These are phyloP conservation scores for Crithidia expoeki DNA, from an alignment of 208 protist species.

Conservation along the genomic window DNA sequence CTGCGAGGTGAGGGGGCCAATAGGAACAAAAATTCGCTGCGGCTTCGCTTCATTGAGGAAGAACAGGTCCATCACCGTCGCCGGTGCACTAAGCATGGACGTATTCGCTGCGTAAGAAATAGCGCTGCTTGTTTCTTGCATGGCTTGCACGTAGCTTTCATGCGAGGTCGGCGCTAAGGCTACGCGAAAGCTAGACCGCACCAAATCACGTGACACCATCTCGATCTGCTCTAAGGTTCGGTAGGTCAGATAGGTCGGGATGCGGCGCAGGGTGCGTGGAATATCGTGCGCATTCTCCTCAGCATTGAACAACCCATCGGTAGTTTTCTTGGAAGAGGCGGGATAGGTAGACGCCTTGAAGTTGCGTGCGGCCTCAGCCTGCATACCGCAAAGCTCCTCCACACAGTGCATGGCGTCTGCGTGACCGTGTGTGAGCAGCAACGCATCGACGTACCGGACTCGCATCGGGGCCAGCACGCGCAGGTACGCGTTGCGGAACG, in stretches of 20 bases:
- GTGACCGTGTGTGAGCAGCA: slow-evolving; percentile 91
- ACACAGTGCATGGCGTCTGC: slow-evolving; percentile 83
- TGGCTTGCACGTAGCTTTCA: slow-evolving; percentile 4
- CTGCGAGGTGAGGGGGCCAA: slow-evolving; percentile 10
- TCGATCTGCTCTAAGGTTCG: slow-evolving; percentile 61
- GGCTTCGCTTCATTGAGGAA: slow-evolving; percentile 42
- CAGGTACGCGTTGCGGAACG: slow-evolving; percentile 89
- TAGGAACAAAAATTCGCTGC: slow-evolving; percentile 53
- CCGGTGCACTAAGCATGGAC: slow-evolving; percentile 14
- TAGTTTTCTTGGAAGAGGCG: background rate
- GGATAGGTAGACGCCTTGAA: background rate
- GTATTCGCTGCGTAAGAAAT: slow-evolving; percentile 15
- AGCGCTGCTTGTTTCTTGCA: slow-evolving; percentile 6
- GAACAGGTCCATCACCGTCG: slow-evolving; percentile 48
- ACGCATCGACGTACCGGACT: slow-evolving; percentile 66
- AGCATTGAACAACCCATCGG: background rate
- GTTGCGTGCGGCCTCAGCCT: slow-evolving; percentile 40
- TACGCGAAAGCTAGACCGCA: slow-evolving; percentile 25
- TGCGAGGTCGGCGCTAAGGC: slow-evolving; percentile 29
- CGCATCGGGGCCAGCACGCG: slow-evolving; percentile 68
- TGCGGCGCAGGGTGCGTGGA: slow-evolving; percentile 36
- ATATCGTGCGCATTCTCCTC: slow-evolving; percentile 2
- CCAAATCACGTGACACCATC: slow-evolving; percentile 53
- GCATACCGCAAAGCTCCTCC: slow-evolving; percentile 89
- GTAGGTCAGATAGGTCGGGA: slow-evolving; percentile 63